Evolutionary conservation across 2,329 filamentous ascomycete species (phyloP).

Genomic region (Pseudogymnoascus destructans): DNA sequence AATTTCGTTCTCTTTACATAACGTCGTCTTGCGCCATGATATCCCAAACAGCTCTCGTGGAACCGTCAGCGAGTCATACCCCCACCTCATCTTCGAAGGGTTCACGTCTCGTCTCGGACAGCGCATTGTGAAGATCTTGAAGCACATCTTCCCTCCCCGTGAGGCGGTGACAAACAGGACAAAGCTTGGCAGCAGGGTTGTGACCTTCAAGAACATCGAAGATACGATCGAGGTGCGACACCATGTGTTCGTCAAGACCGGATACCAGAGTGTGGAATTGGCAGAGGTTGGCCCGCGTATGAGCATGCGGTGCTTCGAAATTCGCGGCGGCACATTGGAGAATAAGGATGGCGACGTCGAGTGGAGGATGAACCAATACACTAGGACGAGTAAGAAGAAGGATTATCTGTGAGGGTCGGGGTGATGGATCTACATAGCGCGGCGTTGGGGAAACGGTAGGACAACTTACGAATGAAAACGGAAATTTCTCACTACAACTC

Average conservation of each 20-base stretch:
- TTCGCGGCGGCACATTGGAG: slow-evolving; percentile 78
- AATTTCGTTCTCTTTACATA: slow-evolving; percentile 77
- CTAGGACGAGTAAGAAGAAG: slow-evolving; percentile 86
- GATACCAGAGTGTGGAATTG: slow-evolving; percentile 77
- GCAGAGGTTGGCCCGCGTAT: slow-evolving; percentile 86
- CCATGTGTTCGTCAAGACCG: slow-evolving; percentile 87
- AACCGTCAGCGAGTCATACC: slow-evolving; percentile 84
- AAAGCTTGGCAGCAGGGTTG: slow-evolving; percentile 76
- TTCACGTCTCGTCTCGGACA: slow-evolving; percentile 72
- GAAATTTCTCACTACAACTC: slow-evolving; percentile 9
- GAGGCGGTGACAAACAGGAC: slow-evolving; percentile 57
- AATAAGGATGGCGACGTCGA: slow-evolving; percentile 93
- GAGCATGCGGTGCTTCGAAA: slow-evolving; percentile 95
- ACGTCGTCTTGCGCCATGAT: slow-evolving; percentile 83
- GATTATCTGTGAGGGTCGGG: slow-evolving; percentile 58
- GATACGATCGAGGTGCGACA: slow-evolving; percentile 89
- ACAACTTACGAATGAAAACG: slow-evolving; percentile 12
- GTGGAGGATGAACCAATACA: slow-evolving; percentile 94
- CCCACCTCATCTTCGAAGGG: slow-evolving; percentile 89
- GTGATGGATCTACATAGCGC: slow-evolving; percentile 23
- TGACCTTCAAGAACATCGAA: slow-evolving; percentile 90
- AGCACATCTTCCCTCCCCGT: slow-evolving; percentile 85
- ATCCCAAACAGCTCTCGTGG: slow-evolving; percentile 79
- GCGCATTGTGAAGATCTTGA: slow-evolving; percentile 77
- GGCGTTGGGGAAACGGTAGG: slow-evolving; percentile 21